These are phyloP conservation scores for Hebeloma cylindrosporum DNA, from an alignment of 768 basidiomycete species.

Conservation along the genomic window DNA sequence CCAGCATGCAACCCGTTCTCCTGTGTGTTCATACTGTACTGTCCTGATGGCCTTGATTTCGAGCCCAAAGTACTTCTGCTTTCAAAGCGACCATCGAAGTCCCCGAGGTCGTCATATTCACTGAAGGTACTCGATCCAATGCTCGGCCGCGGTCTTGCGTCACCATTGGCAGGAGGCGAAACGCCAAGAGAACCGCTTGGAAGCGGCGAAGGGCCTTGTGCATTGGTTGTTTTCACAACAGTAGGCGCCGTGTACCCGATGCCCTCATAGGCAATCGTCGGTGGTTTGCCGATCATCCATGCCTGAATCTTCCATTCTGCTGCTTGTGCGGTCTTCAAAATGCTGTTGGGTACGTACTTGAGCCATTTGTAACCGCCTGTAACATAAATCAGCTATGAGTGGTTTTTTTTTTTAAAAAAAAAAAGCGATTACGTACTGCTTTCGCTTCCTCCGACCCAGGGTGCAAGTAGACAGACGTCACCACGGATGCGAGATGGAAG, in stretches of 20 bases:
- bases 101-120: slow-evolving; percentile 84
- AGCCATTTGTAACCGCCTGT: slow-evolving; percentile 94
- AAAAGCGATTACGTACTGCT: slow-evolving; percentile 55
- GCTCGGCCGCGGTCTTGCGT: slow-evolving; percentile 61
- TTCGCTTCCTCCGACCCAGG: slow-evolving; percentile 94
- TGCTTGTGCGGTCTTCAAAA: slow-evolving; percentile 92
- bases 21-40: slow-evolving; percentile 31
- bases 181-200: slow-evolving; percentile 28
- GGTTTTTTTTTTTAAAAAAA: slow-evolving; percentile 11
- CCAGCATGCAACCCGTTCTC: slow-evolving; percentile 27
- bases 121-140: slow-evolving; percentile 73
- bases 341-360: slow-evolving; percentile 91
- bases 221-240: slow-evolving; percentile 22
- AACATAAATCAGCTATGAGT: slow-evolving; percentile 4
- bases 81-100: slow-evolving; percentile 86
- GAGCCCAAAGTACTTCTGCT: slow-evolving; percentile 73
- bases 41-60: slow-evolving; percentile 27
- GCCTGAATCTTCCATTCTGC: slow-evolving; percentile 97
- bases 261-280: slow-evolving; percentile 78
- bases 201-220: slow-evolving; percentile 31
- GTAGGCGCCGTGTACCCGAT: slow-evolving; percentile 72
- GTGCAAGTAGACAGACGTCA: slow-evolving; percentile 85
- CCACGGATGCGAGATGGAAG: slow-evolving; percentile 76
- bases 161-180: slow-evolving; percentile 35
- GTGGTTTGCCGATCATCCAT: slow-evolving; percentile 97